Evolutionary conservation across 805 yeast genomes (phyloP), one percentile per base, ranked within the genome.

Genomic region (Kuraishia hungarica): DNA sequence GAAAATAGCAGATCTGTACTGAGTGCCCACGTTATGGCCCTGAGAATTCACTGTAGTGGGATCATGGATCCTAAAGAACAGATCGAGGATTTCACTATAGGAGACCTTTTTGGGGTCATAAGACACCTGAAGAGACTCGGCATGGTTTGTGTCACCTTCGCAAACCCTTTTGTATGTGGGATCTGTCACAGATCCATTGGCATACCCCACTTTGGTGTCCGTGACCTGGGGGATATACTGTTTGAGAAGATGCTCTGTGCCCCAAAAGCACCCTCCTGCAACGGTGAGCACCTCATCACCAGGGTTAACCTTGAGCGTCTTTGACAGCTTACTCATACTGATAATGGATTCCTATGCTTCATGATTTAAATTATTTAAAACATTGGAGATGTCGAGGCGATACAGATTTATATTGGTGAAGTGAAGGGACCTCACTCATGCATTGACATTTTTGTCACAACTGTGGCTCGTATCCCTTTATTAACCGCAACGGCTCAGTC

Each of bases 21-120:
- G 98, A 1, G 93, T 82, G 10, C 99, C 99, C 10, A 63, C 62
- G 65, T 93, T 97, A 19, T 88, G 87, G 2, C 99, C 99, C 70
- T 94, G 98, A 1, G 79, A 65, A 64, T 92, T 83, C 53, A 78
- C 58, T 1, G 91, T 85, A 1, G 98, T 94, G 52, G 99, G 98
- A 70, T 94, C 98, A 68, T 93, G 99, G 68, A 90, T 89, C 63
- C 86, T 77, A 74, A 90, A 92, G 75, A 93, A 94, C 61, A 92
- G 89, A 55, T 86, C 92, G 49, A 89, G 70, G 50, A 93, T 71
- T 28, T 86, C 88, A 55, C 71, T 79, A 62, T 83, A 76, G 2
- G 80, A 58, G 1, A 89, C 76, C n/a, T 68, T 60, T 2, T 76
- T 59, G 23, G 97, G 97, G 63, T 91, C 92, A 64, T 81, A 94